These are phyloP conservation scores for Solanum neorickii DNA, from an alignment of 257 asterid species.

Conservation along the genomic window DNA sequence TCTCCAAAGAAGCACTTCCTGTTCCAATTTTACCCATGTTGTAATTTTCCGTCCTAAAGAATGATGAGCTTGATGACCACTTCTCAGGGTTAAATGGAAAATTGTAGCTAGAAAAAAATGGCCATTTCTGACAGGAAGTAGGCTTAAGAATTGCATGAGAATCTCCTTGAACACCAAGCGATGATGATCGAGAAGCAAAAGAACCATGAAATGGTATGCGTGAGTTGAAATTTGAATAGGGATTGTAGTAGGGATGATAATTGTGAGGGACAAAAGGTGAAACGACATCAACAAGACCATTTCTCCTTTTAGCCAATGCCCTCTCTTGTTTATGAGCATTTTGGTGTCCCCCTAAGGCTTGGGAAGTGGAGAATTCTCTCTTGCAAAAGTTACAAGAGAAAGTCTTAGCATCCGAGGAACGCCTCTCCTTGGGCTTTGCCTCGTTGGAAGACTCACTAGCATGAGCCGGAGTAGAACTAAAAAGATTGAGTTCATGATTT, in stretches of 20 bases:
- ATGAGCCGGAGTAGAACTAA: constrained; percentile 4
- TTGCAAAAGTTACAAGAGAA: constrained; percentile 50
- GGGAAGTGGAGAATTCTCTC: constrained; percentile 56
- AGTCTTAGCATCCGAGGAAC: constrained; percentile 13
- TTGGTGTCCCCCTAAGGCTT: constrained; percentile 74
- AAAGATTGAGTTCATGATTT: constrained; percentile 33
- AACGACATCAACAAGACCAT: constrained; percentile 20
- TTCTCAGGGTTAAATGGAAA: constrained; percentile 11
- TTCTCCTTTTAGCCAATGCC: constrained; percentile 40
- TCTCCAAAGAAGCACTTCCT: background rate
- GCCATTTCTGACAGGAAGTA: constrained; percentile 14
- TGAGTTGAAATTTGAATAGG: constrained; percentile 8
- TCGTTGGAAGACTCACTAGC: constrained; percentile 12
- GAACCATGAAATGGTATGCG: constrained; percentile 20
- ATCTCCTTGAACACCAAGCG: constrained; percentile 32
- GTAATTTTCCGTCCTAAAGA: background rate
- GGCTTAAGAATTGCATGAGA: constrained; percentile 24
- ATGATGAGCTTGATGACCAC: constrained; percentile 1
- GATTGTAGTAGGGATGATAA: constrained; percentile 22
- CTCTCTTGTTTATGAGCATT: constrained; percentile 71
- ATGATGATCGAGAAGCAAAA: constrained; percentile 5
- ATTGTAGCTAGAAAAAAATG: background rate
- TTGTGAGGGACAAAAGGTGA: constrained; percentile 21
- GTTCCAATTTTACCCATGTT: background rate
- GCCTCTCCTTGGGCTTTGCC: background rate